Conservation (phyloP, 176 grass and related monocot species). For the Hyparrhenia diplandra region DNA sequence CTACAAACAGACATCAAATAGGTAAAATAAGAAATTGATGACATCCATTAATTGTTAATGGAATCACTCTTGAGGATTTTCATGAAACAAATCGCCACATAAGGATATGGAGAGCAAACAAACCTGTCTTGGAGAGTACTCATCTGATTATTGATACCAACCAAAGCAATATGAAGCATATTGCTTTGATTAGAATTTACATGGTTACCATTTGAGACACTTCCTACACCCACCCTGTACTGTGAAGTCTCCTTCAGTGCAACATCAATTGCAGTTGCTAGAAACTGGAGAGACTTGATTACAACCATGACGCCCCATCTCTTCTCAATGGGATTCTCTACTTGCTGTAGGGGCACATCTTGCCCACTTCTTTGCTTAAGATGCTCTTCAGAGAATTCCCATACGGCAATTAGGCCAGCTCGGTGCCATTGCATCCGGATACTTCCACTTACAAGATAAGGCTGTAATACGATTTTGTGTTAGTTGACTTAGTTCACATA, state of each 20-base stretch:
- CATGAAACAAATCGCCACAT: constrained; percentile 26
- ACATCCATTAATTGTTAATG: background rate
- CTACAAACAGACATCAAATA: constrained; percentile 44
- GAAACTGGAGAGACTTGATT: constrained; percentile 91
- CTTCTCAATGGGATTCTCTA: constrained; percentile 60
- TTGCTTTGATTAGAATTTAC: constrained; percentile 55
- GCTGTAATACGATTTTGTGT: constrained; percentile 45
- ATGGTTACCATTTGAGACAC: constrained; percentile 35
- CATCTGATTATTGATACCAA: constrained; percentile 99
- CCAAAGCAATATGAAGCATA: constrained; percentile 93
- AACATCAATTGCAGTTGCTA: constrained; percentile 69
- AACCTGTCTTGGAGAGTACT: constrained; percentile 98
- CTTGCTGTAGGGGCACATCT: constrained; percentile 21
- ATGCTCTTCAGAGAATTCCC: constrained; percentile 91
- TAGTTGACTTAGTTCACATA: constrained; percentile 24
- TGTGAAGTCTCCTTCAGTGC: constrained; percentile 74
- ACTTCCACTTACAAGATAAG: constrained; percentile 83
- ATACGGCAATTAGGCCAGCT: constrained; percentile 86
- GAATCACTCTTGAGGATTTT: constrained; percentile 8
- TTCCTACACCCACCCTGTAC: constrained; percentile 22
- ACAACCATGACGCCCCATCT: constrained; percentile 92
- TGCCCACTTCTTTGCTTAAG: constrained; percentile 64
- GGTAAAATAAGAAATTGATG: constrained; percentile 19
- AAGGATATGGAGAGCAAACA: constrained; percentile 8
- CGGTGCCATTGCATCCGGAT: constrained; percentile 90